Evolutionary conservation across 2,329 filamentous ascomycete species (phyloP).

Genomic region (Colletotrichum chlorophyti): DNA sequence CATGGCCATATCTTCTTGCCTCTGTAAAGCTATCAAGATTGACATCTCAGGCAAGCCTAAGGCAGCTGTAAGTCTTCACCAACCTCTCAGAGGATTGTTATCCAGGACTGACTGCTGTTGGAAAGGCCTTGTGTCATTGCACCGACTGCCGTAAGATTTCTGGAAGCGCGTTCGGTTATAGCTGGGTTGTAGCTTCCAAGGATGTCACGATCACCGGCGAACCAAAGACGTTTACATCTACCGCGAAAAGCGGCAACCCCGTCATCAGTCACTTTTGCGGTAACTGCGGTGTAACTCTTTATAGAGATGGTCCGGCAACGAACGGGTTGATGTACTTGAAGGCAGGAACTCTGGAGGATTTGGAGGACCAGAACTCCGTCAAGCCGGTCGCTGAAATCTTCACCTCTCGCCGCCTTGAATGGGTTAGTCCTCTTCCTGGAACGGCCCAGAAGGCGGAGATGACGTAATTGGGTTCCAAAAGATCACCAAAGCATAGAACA

Average conservation of each 20-base stretch:
- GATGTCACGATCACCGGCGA: not conserved
- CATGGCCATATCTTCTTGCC: not conserved
- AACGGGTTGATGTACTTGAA: slow-evolving; percentile 11
- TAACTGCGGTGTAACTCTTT: slow-evolving; percentile 4
- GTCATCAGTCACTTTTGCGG: slow-evolving; percentile 14
- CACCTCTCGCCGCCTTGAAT: not conserved
- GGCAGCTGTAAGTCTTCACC: not conserved
- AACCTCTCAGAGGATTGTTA: too few species aligned
- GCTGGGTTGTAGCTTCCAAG: not conserved
- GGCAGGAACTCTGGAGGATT: not conserved
- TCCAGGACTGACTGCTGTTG: too few species aligned
- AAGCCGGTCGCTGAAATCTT: slow-evolving; percentile 10
- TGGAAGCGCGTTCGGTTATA: slow-evolving; percentile 12
- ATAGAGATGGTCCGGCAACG: not conserved
- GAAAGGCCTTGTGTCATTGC: slow-evolving; percentile 23
- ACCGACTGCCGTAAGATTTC: slow-evolving; percentile 14
- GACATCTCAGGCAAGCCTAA: not conserved
- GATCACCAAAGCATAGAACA: too few species aligned
- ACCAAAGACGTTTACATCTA: not conserved
- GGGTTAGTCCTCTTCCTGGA: not conserved
- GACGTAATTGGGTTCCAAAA: too few species aligned
- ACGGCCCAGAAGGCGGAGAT: slow-evolving; percentile 12
- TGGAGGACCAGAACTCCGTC: not conserved
- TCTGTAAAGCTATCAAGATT: slow-evolving; percentile 11
- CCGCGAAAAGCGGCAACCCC: slow-evolving; percentile 5